Evolutionary conservation across 2,329 filamentous ascomycete species (phyloP).

Genomic region (Aquanectria penicillioides): DNA sequence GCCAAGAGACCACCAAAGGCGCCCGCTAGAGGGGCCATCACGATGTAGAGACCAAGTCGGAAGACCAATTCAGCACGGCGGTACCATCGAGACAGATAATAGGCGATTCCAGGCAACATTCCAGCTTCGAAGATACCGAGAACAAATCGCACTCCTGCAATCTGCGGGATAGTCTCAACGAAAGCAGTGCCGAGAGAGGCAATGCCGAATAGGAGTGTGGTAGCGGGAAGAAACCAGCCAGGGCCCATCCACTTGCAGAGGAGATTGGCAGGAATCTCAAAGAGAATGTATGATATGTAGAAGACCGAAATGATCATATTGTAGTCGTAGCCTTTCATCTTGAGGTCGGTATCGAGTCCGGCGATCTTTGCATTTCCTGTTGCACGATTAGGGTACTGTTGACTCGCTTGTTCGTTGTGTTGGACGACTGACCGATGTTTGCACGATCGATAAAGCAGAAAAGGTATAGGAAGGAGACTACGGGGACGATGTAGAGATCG

Average conservation of each 20-base stretch:
- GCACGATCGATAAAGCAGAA: slow-evolving; percentile 4
- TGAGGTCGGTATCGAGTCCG: slow-evolving; percentile 4
- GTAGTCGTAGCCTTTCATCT: slow-evolving; percentile 4
- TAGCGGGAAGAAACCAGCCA: not conserved
- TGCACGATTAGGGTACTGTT: not conserved
- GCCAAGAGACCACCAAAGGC: not conserved
- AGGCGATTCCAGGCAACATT: not conserved
- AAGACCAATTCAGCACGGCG: not conserved
- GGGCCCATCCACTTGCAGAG: slow-evolving; percentile 6
- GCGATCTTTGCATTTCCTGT: slow-evolving; percentile 7
- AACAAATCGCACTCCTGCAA: not conserved
- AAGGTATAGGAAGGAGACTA: not conserved
- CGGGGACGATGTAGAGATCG: slow-evolving; percentile 1
- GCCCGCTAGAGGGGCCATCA: slow-evolving; percentile 1
- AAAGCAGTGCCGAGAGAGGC: not conserved
- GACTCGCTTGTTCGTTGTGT: not conserved
- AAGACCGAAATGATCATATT: slow-evolving; percentile 7
- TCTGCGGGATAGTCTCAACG: not conserved
- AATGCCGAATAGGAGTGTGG: not conserved
- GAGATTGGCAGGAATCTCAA: not conserved
- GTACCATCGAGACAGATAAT: not conserved
- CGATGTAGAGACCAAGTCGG: slow-evolving; percentile 1
- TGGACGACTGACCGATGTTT: not conserved
- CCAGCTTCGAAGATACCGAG: slow-evolving; percentile 1
- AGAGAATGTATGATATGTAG: not conserved